A percentile compares a stretch with the other conserved stretches of the same genome.
Conservation (phyloP, 805 yeast species). For the Candida tibetensis region DNA sequence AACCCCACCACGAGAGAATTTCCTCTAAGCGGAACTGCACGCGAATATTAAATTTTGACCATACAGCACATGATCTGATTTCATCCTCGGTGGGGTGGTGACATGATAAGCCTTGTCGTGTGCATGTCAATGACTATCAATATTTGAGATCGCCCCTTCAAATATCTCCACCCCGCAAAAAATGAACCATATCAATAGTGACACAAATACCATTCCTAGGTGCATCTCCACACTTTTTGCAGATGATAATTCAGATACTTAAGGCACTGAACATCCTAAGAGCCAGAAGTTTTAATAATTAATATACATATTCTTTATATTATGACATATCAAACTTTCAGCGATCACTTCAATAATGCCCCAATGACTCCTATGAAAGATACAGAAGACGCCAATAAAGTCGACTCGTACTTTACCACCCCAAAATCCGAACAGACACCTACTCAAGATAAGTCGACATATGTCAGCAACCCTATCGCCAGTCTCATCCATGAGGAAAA, state of each 20-base stretch:
- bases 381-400: slow-evolving; percentile 2
- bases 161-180: slow-evolving; percentile 2
- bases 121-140: too few relatives aligned
- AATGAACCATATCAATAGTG: not conserved
- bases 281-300: too few relatives aligned
- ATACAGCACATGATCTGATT: too few relatives aligned
- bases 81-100: too few relatives aligned
- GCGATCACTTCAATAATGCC: slow-evolving; percentile 14
- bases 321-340: slow-evolving; percentile 13
- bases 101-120: not conserved
- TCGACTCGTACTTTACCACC: slow-evolving; percentile 7
- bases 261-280: not conserved
- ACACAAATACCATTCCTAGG: too few relatives aligned
- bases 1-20: too few relatives aligned
- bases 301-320: not conserved
- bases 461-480: slow-evolving; percentile 11
- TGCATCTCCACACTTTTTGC: too few relatives aligned
- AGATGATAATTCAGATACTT: not conserved
- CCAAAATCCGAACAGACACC: slow-evolving; percentile 5
- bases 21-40: too few relatives aligned
- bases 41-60: too few relatives aligned
- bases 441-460: slow-evolving; percentile 6
- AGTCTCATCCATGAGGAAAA: slow-evolving; percentile 18
- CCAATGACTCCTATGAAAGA: slow-evolving; percentile 14
- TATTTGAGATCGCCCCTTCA: not conserved